Base-by-base conservation (phyloP, 129 eudicot genomes). In the Saposhnikovia divaricata region DNA sequence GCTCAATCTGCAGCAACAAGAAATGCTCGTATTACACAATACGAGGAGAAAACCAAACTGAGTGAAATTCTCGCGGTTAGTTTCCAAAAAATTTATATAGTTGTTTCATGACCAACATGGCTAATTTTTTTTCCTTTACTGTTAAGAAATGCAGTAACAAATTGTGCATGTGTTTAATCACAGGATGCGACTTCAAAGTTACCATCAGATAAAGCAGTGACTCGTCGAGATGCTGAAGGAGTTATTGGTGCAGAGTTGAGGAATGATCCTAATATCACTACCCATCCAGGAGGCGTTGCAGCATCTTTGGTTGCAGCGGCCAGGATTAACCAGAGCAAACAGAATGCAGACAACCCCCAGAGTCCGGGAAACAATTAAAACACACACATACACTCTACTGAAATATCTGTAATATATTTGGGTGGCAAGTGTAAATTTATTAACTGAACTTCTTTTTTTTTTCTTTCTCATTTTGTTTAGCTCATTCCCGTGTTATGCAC, bases 1-100 rank as follows among this genome's bases (percentile, higher is more conserved):
- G 98, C 97, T 63, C 98, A 95, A 83, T 92, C 98, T 2, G 98
- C 98, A 10, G 98, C 98, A 38, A 91, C 97, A 37, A 86, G 93
- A 71, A 95, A 95, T 77, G 96, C 98, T 47, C 81, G 96, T 21
- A 68, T 85, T 46, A 84, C 92, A 9, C 82, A 85, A 27, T 93
- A 90, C 1, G 93, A 89, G 85, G 97, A 92, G 9, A 95, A 95
- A 81, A 95, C 96, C 37, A 95, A 86, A 70, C 76, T 95, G 78
- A 86, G 89, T 78, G 97, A 95, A 51, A 82, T 95, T 84, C 91
- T 95, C 28, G 74, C 90, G 92, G 98, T 94, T 82, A 76, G 46
- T 63, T 28, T 34, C 38, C 44, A 19, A 45, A 9, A 43, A 1
- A 3, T 21, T 4, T 2, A 1, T 66, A 10, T 40, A 11, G 9